Evolutionary conservation across 495 filamentous ascomycete genomes (phyloP), one percentile per base, ranked within the genome.

Genomic region (Neurospora sp.): DNA sequence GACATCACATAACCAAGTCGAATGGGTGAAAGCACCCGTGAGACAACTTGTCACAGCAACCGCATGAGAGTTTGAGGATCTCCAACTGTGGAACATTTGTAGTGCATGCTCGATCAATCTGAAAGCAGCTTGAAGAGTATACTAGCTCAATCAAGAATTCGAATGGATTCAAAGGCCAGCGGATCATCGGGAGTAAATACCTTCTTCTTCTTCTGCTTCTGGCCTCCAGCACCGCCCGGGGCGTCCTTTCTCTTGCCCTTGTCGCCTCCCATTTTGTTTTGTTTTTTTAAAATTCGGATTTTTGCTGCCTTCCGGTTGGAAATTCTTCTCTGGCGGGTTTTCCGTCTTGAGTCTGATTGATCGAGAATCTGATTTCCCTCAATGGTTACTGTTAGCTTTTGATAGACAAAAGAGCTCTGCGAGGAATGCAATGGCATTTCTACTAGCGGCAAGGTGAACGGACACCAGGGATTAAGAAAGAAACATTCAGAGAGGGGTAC

Each of bases 121-220:
- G 12, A 8, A 61, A 17, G 14, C 1, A 31, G 14, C 22, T 35
- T 17, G 27, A 65, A 35, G 53, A 17, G 22, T 3, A 35, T 61
- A 61, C 53, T 2, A 1, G 16, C 12, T 61, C 14, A 31, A 8
- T 14, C 12, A 8, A 16, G 1, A 6, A 35, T 16, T 61, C 22
- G 14, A 10, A 16, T 16, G 0, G 2, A 61, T 1, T 61, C 53
- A 17, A 17, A 17, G 12, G 22, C 12, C 27, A 37, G 14, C 6
- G 14, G 12, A 65, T 65, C 3, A 65, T 65, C 3, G 6, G 27
- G 53, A 17, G 8, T 22, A 12, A 68, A n/a, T 76, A 78, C 79
- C 78, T 78, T 80, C 72, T 81, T 81, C 70, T 80, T 80, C 73
- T 81, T 81, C 17, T 71, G 40, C 31, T 72, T 74, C 48, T 73